Percentiles rank a stretch among this genome's conserved stretches.
phyloP scores from a whole-genome alignment of 129 eudicot genomes.

The Scalesia atractyloides region DNA sequence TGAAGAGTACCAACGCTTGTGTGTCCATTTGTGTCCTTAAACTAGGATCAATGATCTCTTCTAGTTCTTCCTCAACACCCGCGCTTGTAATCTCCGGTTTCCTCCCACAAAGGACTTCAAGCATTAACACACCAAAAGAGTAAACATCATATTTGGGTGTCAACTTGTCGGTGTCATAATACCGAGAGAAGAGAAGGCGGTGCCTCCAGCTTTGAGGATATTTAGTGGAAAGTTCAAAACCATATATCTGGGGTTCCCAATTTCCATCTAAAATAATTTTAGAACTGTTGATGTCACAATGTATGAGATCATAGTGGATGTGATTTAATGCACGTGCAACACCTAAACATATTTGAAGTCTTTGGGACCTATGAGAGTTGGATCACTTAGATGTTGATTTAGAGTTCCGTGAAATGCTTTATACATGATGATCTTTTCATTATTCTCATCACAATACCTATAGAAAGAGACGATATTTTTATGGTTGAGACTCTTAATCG shows the following conservation, averaged over 20 bases:
- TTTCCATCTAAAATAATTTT: constrained; percentile 5
- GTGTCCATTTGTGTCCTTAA: constrained; percentile 5
- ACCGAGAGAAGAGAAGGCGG: constrained; percentile 15
- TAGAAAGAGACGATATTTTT: neutral
- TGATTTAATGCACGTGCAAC: neutral
- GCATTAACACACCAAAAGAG: constrained; percentile 15
- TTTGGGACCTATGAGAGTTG: constrained; percentile 6
- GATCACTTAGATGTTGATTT: neutral
- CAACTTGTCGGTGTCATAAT: neutral
- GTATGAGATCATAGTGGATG: neutral
- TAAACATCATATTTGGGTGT: constrained; percentile 35
- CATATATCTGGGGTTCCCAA: constrained; percentile 18
- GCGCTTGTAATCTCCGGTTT: neutral
- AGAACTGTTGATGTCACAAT: neutral
- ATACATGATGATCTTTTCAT: neutral
- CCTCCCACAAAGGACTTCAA: constrained; percentile 22
- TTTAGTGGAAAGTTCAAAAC: constrained; percentile 20
- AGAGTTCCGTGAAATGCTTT: neutral
- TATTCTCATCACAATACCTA: neutral
- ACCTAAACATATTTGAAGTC: constrained; percentile 8
- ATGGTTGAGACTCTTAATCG: neutral
- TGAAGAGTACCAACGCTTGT: neutral
- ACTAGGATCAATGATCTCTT: neutral
- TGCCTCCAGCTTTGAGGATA: constrained; percentile 18
- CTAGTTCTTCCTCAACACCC: constrained; percentile 1